Evolutionary conservation across 176 grass and related monocot species (phyloP).

Genomic region (Thinopyrum elongatum): DNA sequence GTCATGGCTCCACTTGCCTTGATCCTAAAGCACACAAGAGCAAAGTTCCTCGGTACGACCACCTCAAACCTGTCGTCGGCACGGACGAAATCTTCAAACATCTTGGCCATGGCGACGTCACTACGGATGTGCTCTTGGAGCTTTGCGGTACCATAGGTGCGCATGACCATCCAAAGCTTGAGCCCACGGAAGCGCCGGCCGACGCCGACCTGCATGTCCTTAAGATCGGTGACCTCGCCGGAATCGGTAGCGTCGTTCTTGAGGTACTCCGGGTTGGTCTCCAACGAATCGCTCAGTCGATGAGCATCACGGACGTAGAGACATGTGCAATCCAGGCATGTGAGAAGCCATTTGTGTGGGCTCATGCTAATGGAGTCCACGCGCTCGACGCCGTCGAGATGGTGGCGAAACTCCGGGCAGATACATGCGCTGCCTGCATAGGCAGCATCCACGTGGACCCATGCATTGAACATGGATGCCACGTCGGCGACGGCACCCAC

Average conservation of each 20-base stretch:
- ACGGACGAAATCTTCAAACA: background rate
- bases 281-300: background rate
- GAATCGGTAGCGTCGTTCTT: background rate
- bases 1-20: background rate
- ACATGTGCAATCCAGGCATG: background rate
- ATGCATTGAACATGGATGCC: background rate
- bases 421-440: background rate
- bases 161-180: slow-evolving; percentile 19
- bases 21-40: background rate
- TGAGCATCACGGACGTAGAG: background rate
- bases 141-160: background rate
- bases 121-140: slow-evolving; percentile 5
- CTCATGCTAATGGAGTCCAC: slow-evolving; percentile 6
- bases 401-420: background rate
- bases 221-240: background rate
- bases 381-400: background rate
- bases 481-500: background rate
- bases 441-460: background rate
- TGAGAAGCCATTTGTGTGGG: slow-evolving; percentile 14
- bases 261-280: background rate
- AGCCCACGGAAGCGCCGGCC: background rate
- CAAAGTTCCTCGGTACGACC: background rate
- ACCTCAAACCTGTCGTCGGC: background rate
- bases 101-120: background rate
- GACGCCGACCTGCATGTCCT: background rate